Evolutionary conservation across 2,329 filamentous ascomycete species (phyloP), one percentile per base, ranked within the genome.

Genomic region (Ophiosphaerella herpotricha): DNA sequence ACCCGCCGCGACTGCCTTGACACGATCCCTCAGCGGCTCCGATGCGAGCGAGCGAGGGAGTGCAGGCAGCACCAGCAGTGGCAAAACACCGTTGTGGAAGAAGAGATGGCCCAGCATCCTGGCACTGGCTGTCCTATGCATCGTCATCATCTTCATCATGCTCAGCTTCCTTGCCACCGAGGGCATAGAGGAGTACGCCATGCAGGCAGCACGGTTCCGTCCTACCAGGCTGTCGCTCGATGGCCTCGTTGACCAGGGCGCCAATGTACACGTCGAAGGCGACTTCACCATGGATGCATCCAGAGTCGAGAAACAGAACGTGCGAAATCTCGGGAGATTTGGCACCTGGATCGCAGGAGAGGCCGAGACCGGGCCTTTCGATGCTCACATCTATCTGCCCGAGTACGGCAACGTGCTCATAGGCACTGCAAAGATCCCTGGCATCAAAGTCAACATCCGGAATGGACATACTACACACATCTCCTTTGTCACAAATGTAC

Each of bases 211-310:
- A 21, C 85, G 93, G 14, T 83, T 99, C 58, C 85, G 92, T 67
- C 90, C 94, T 2, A 91, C 88, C 5, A 89, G 87, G 59, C 75
- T 99, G 16, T 91, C 91, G 1, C 85, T 99, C 52, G 89, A 94
- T 64, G 90, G 88, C 2, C 88, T 97, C 58, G 97, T 91, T 0
- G 68, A 84, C 7, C 81, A 86, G 50, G 93, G 94, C 11, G 83
- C 97, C 7, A 84, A 82, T 54, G 88, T 90, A 29, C 86, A 91
- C 55, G 80, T 99, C 39, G 87, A 92, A 65, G 93, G 89, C 16
- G 87, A 89, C 46, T 90, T 97, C 65, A 81, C 80, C 37, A 83
- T 99, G 58, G 91, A 97, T 71, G 88, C 87, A 0, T 84, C 83
- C 5, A 85, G 85, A 43, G 91, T 97, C 16, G 74, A 82, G 54